Conservation (phyloP, 169 alveolate genomes). For the Plasmodium malariae region DNA sequence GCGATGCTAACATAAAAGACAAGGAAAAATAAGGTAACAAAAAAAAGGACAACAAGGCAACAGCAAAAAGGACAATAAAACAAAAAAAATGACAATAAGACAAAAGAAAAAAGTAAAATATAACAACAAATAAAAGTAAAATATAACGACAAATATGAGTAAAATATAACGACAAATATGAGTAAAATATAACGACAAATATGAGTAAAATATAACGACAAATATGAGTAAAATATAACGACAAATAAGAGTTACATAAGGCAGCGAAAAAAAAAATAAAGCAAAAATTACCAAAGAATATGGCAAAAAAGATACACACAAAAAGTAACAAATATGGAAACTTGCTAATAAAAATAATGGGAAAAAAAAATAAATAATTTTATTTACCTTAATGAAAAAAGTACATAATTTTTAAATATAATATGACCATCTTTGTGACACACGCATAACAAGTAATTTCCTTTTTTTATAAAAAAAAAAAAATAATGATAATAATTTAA, state of each 20-base stretch:
- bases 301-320: background rate
- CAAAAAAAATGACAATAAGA: background rate
- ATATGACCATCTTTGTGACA: constrained; percentile 23
- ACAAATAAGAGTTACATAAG: too few relatives aligned
- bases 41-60: background rate
- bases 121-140: too few relatives aligned
- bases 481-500: background rate
- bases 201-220: too few relatives aligned
- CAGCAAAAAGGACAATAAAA: background rate
- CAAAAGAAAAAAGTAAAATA: constrained; percentile 1
- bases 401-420: background rate
- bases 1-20: background rate
- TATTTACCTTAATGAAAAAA: background rate
- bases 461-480: constrained; percentile 7
- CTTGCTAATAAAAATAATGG: background rate
- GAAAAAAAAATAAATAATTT: background rate
- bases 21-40: constrained; percentile 1
- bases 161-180: too few relatives aligned
- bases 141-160: too few relatives aligned
- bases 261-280: too few relatives aligned
- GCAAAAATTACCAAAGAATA: background rate
- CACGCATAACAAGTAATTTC: background rate
- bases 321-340: background rate
- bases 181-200: too few relatives aligned
- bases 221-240: too few relatives aligned